Conservation (phyloP, 495 filamentous ascomycete species). For the Penicillium longicatenatum region DNA sequence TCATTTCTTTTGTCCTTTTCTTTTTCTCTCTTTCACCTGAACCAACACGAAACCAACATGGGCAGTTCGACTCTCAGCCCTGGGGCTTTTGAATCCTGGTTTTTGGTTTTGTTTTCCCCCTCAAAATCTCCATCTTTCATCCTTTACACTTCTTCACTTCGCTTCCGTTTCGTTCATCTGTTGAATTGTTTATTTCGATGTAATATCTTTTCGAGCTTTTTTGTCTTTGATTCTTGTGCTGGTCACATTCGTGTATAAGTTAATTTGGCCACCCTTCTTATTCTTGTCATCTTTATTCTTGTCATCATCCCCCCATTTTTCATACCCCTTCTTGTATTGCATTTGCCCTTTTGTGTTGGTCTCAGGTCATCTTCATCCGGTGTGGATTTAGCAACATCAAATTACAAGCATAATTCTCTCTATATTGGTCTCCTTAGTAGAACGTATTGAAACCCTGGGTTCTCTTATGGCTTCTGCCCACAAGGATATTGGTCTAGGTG, state of each 20-base stretch:
- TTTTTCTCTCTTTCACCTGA: slow-evolving; percentile 13
- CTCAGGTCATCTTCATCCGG: slow-evolving; percentile 21
- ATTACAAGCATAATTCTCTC: slow-evolving; percentile 19
- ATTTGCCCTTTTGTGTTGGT: slow-evolving; percentile 31
- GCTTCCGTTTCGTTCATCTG: slow-evolving; percentile 4
- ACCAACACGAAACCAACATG: slow-evolving; percentile 15
- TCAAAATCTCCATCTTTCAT: slow-evolving; percentile 13
- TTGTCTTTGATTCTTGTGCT: slow-evolving; percentile 27
- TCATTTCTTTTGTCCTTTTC: slow-evolving; percentile 20
- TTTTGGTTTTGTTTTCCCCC: too few relatives aligned
- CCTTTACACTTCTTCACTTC: slow-evolving; percentile 9
- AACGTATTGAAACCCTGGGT: background rate
- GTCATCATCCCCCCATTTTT: slow-evolving; percentile 23
- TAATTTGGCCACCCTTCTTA: slow-evolving; percentile 29
- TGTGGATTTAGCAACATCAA: slow-evolving; percentile 24
- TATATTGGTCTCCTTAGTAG: background rate
- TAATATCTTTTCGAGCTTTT: slow-evolving; percentile 28
- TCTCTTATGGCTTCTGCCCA: background rate
- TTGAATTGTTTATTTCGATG: slow-evolving; percentile 27
- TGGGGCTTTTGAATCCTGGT: slow-evolving; percentile 8
- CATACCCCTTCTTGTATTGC: slow-evolving; percentile 39
- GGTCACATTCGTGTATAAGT: slow-evolving; percentile 41
- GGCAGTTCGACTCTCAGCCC: slow-evolving; percentile 8
- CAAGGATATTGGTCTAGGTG: background rate
- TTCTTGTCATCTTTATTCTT: slow-evolving; percentile 25